Base-by-base conservation (phyloP, 1,139 yeast genomes). In the Suhomyces choctaworum region DNA sequence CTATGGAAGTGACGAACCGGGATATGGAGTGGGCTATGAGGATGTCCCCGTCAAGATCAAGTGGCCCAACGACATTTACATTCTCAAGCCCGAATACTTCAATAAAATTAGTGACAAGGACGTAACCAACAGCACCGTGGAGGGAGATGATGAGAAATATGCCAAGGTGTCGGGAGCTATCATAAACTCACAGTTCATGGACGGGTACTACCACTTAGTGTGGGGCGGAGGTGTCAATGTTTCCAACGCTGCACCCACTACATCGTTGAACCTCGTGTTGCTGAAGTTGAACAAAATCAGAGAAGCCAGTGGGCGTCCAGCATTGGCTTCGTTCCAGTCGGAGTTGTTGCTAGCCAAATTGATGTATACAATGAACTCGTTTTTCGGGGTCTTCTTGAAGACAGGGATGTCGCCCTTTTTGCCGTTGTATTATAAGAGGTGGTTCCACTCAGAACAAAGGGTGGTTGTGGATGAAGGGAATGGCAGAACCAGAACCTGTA, bases 41-140 rank as follows among this genome's bases (percentile, higher is more conserved):
- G 82, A 80, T 36, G 61, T 92, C 50, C 97, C 96, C 0, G 70
- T 90, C 8, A 74, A 78, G 38, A 74, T 94, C 43, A 94, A 94
- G 56, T 94, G 99, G 99, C 99, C 99, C 5, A 94, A 94, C 56
- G 99, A 94, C 59, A 67, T 92, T 11, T 94, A 87, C 55, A 78
- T 83, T 5, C 59, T 80, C 48, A 80, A 77, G 42, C 94, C 95
- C 0, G 80, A 79, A 34, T 76, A 65, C 42, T 66, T 63, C 49
- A 48, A 48, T 34, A 39, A 37, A 10, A 30, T 66, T 8, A 32
- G 44, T 10, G 67, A 62, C 41, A 70, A 57, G 30, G 51, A 60
- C 29, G 51, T 52, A 29, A 60, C 53, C 52, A 43, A 65, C 22
- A 43, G 50, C 9, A 61, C 67, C n/a, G 66, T 64, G 13, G 66